Evolutionary conservation across 1,284 basidiomycete genomes (phyloP), one percentile per base, ranked within the genome.

Genomic region (Irpex sp.): DNA sequence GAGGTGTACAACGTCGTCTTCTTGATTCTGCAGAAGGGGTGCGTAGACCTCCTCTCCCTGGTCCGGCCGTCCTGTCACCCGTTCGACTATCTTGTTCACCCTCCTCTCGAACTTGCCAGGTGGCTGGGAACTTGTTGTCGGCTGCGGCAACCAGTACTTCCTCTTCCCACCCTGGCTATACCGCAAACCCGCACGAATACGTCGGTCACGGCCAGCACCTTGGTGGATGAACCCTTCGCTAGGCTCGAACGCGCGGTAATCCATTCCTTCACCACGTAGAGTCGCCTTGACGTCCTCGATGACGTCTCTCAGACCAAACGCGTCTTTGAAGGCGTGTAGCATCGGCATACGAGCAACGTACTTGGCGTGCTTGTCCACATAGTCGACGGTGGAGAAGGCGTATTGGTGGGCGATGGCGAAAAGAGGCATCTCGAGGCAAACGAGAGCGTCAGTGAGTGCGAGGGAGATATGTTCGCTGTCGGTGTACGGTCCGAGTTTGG

Each of bases 381-480:
- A 97, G 73, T 98, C 95, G 57, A 81, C 88, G 67, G 88, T 84
- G 3, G 89, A 85, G 72, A 96, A 96, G 33, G 94, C 94, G 68
- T 88, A 95, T 74, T 90, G 84, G 74, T 99, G 97, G 1, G 93
- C 91, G 55, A 98, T 80, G 0, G 97, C 96, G 71, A 99, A 99
- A 62, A 98, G 76, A 0, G 96, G 96, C 96, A 99, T 98, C 77
- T 99, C 96, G 62, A 97, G 80, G 75, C 94, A 97, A 68, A 98
- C 94, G 61, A 97, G 80, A 8, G 88, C 87, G 74, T 97, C 95
- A 16, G 90, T 93, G 59, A 97, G 81, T 0, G 93, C 96, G 18
- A 96, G 80, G 0, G 93, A 94, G 69, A 98, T 93, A 69, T 93
- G 88, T 71, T 96, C 93, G n/a, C 80, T 80, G 72, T 96, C 93